Conservation (phyloP, 768 basidiomycete species). For the Lentinula guzmanii region DNA sequence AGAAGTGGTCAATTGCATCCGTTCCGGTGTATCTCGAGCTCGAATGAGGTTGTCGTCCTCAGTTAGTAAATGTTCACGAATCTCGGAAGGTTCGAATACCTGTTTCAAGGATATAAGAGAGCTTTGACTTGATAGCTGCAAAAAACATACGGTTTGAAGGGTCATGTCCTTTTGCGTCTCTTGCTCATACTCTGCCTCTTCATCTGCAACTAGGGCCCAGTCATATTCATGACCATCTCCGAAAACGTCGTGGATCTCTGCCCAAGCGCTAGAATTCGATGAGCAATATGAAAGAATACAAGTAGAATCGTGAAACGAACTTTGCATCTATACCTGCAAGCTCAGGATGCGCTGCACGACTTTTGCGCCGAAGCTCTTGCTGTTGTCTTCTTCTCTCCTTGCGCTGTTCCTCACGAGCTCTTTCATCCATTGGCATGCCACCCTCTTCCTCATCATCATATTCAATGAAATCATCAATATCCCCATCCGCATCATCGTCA, state of each 20-base stretch:
- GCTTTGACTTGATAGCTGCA: conserved; percentile 7
- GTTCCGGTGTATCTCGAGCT: conserved; percentile 86
- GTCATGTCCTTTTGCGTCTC: conserved; percentile 66
- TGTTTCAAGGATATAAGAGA: conserved; percentile 23
- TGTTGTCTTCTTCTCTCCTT: conserved; percentile 59
- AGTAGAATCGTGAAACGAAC: conserved; percentile 38
- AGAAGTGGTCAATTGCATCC: conserved; percentile 88
- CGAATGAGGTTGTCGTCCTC: conserved; percentile 94
- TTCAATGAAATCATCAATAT: conserved; percentile 75
- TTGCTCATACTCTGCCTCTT: conserved; percentile 45
- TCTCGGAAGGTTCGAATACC: conserved; percentile 98
- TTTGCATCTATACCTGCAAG: conserved; percentile 77
- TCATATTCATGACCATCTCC: conserved; percentile 96
- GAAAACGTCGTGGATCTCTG: conserved; percentile 93
- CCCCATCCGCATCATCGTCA: conserved; percentile 65
- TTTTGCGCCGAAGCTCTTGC: conserved; percentile 62
- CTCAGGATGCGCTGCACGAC: conserved; percentile 59
- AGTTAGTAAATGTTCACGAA: conserved; percentile 80
- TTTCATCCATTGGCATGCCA: conserved; percentile 63
- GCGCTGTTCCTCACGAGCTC: conserved; percentile 69
- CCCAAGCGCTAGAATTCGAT: conserved; percentile 66
- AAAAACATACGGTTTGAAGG: conserved; percentile 67
- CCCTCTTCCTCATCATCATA: conserved; percentile 79
- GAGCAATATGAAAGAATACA: neutral
- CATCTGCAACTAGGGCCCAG: conserved; percentile 86